Conservation (phyloP, 2,329 filamentous ascomycete species). For the Aspergillus melleus region DNA sequence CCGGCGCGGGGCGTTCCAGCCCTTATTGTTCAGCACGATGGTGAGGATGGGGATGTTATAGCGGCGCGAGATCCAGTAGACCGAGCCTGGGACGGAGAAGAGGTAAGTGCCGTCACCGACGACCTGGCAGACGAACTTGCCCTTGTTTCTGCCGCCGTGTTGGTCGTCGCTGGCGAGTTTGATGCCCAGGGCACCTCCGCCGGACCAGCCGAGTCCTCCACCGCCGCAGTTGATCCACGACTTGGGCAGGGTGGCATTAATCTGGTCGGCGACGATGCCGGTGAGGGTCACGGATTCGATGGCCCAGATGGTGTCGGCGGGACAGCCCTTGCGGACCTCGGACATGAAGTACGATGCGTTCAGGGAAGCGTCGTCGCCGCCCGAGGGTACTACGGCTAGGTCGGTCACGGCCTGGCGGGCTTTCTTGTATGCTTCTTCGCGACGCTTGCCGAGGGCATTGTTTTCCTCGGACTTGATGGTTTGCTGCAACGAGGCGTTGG, state of each 20-base stretch:
- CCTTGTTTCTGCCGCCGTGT: conserved; percentile 51
- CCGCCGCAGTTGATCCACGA: conserved; percentile 81
- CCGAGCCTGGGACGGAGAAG: conserved; percentile 64
- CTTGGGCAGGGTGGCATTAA: conserved; percentile 67
- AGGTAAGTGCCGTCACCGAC: conserved; percentile 69
- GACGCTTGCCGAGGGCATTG: conserved; percentile 51
- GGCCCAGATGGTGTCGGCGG: conserved; percentile 69
- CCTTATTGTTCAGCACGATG: conserved; percentile 69
- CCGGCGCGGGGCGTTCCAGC: conserved; percentile 66
- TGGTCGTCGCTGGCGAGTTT: conserved; percentile 66
- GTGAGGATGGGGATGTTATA: conserved; percentile 67
- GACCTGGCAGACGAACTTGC: conserved; percentile 63
- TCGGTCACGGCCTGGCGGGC: conserved; percentile 61
- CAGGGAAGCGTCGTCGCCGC: conserved; percentile 61
- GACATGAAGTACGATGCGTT: conserved; percentile 59
- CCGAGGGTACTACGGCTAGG: conserved; percentile 53
- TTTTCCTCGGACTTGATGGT: conserved; percentile 46
- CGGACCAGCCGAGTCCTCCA: conserved; percentile 78
- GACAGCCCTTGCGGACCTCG: conserved; percentile 58
- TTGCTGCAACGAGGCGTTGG: conserved; percentile 45
- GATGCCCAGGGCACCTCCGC: conserved; percentile 72
- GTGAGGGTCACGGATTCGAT: conserved; percentile 78
- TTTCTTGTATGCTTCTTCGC: conserved; percentile 60
- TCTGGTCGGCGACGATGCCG: conserved; percentile 66
- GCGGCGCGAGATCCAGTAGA: conserved; percentile 68